phyloP scores from a whole-genome alignment of 2,329 filamentous ascomycete genomes.

The Myrmaecium sp. region DNA sequence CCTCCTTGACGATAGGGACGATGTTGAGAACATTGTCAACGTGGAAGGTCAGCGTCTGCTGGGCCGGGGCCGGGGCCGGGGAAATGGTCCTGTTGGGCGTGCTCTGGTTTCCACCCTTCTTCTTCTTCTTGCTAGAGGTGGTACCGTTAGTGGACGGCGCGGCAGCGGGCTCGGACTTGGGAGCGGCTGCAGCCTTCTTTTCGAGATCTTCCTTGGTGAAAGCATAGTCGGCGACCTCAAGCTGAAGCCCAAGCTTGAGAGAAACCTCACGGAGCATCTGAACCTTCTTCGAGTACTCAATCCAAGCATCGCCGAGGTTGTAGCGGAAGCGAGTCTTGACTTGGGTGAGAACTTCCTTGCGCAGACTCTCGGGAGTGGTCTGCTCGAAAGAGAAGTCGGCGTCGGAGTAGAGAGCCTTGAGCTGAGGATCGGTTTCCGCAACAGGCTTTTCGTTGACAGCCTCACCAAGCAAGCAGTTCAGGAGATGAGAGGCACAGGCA shows the following conservation, averaged over 20 bases:
- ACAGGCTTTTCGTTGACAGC: constrained; percentile 60
- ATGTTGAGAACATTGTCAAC: constrained; percentile 81
- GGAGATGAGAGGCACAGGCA: constrained; percentile 64
- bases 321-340: constrained; percentile 61
- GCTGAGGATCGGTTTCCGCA: constrained; percentile 56
- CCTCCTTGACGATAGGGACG: constrained; percentile 90
- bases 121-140: constrained; percentile 28
- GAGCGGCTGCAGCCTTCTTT: constrained; percentile 7
- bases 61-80: constrained; percentile 27
- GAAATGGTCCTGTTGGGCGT: constrained; percentile 29
- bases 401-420: constrained; percentile 65
- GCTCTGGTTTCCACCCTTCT: constrained; percentile 36
- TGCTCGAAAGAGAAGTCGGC: constrained; percentile 67
- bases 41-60: constrained; percentile 64
- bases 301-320: constrained; percentile 51
- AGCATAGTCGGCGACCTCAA: constrained; percentile 60
- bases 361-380: constrained; percentile 57
- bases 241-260: constrained; percentile 76
- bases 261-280: constrained; percentile 82
- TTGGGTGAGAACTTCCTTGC: constrained; percentile 53
- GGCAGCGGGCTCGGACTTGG: constrained; percentile 5
- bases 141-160: constrained; percentile 21
- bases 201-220: constrained; percentile 43
- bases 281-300: constrained; percentile 48
- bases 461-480: constrained; percentile 81